Evolutionary conservation across 2,329 filamentous ascomycete genomes (phyloP).

Genomic region (Clonostachys sp.): DNA sequence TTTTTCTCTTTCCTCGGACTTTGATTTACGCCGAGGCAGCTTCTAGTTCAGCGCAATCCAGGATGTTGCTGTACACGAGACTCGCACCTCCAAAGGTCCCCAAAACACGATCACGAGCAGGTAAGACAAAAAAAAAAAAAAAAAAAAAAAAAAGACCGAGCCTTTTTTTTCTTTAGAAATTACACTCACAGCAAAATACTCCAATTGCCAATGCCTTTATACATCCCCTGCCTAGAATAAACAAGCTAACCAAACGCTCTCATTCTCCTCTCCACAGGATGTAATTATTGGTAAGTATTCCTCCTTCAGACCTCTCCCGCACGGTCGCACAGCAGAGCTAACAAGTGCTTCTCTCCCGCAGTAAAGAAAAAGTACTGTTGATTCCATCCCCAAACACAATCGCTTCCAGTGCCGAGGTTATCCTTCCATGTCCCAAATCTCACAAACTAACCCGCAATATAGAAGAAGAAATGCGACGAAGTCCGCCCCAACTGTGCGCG

Average conservation of each 20-base stretch:
- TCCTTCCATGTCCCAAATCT: not conserved
- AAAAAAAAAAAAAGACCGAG: slow-evolving; percentile 12
- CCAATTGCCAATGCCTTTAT: slow-evolving; percentile 2
- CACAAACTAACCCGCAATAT: not conserved
- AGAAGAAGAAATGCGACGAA: slow-evolving; percentile 59
- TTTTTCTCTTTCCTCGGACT: too few relatives aligned
- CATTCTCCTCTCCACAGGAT: slow-evolving; percentile 28
- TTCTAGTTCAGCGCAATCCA: not conserved
- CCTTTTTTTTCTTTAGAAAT: too few relatives aligned
- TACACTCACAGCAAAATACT: not conserved
- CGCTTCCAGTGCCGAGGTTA: not conserved
- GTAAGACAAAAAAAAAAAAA: slow-evolving; percentile 28
- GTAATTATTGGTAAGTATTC: slow-evolving; percentile 42
- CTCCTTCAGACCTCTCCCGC: not conserved
- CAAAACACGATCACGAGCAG: slow-evolving; percentile 55
- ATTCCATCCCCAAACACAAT: not conserved
- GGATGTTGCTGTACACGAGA: slow-evolving; percentile 56
- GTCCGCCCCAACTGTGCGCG: slow-evolving; percentile 43
- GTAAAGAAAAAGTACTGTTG: slow-evolving; percentile 47
- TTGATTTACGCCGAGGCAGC: too few relatives aligned
- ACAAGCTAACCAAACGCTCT: not conserved
- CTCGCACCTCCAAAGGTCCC: slow-evolving; percentile 52
- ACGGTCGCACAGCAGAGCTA: not conserved
- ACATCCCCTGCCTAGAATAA: slow-evolving; percentile 1
- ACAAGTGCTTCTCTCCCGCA: slow-evolving; percentile 11